Percentiles rank a stretch among this genome's conserved stretches.
Evolutionary conservation across 2,329 filamentous ascomycete species (phyloP).

Genomic region (Phialophora expanda): DNA sequence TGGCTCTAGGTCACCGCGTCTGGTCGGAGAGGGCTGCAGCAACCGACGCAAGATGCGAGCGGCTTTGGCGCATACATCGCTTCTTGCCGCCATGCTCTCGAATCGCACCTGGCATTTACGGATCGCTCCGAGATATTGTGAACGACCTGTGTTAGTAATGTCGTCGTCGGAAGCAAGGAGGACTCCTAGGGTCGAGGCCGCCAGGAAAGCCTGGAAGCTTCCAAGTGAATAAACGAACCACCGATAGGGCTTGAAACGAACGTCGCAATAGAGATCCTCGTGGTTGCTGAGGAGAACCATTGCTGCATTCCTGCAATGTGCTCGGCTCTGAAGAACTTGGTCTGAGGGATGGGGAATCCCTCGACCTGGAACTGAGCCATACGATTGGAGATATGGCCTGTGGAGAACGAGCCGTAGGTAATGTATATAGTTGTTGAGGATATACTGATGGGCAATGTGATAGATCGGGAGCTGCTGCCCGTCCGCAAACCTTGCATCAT

Average conservation of each 20-base stretch:
- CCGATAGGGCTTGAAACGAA: conserved; percentile 46
- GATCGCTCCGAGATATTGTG: conserved; percentile 42
- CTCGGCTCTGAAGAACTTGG: conserved; percentile 42
- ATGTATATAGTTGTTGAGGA: conserved; percentile 49
- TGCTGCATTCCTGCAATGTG: conserved; percentile 45
- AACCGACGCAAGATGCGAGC: conserved; percentile 43
- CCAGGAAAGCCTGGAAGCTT: conserved; percentile 51
- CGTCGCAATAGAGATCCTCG: conserved; percentile 42
- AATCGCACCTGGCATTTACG: conserved; percentile 44
- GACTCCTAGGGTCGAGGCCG: conserved; percentile 43
- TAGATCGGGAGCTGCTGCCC: conserved; percentile 41
- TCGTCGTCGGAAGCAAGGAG: conserved; percentile 35
- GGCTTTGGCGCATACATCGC: conserved; percentile 47
- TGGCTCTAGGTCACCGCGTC: neutral
- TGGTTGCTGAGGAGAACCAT: conserved; percentile 46
- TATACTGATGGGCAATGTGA: conserved; percentile 49
- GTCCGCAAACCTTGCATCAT: conserved; percentile 39
- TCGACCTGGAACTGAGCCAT: conserved; percentile 44
- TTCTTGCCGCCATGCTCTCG: conserved; percentile 44
- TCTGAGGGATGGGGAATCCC: neutral
- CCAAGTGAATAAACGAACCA: conserved; percentile 50
- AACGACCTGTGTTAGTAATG: conserved; percentile 39
- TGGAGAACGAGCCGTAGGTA: conserved; percentile 48
- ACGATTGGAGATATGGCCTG: conserved; percentile 42
- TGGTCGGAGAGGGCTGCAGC: neutral